Evolutionary conservation across 2,329 filamentous ascomycete species (phyloP), one percentile per base, ranked within the genome.

Genomic region (Samsoniella hepiali): DNA sequence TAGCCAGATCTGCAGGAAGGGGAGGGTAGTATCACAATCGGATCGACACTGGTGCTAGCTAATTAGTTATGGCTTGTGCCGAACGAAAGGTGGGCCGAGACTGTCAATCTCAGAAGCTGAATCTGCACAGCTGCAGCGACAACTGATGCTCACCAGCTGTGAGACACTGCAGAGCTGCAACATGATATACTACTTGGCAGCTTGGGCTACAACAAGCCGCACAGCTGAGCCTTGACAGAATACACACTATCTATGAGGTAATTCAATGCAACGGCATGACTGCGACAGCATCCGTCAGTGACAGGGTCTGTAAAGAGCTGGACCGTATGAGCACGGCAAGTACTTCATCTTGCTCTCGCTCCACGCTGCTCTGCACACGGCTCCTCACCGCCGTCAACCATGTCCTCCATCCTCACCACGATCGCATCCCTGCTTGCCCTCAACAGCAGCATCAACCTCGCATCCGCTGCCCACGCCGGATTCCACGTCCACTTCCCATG

Each of bases 401-500:
- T 49, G 42, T 7, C n/a, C 10, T 17, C n/a, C 11, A 6, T 38
- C 11, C 32, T 59, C n/a, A 17, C 31, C 32, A 7, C 44, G 10
- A 31, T 38, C 57, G 8, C 44, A 10, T 38, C 36, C 11, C 10
- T 59, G 57, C 44, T 59, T 22, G 17, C 56, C 31, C 7, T 47
- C 31, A 9, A 2, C 27, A 32, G 3, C 56, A 15, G 56, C 8
- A 45, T 22, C 57, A 29, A 31, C 27, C 42, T 27, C 22, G 32
- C 57, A 22, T 31, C 44, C 27, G 57, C 31, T 8, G 42, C 57
- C 11, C 57, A 59, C 29, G 57, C 57, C 31, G 57, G 57, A 13
- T 59, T 59, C 31, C 57, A 59, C 34, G 57, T 59, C 17, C 57
- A 59, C 6, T 59, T 59, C n/a, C 57, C 57, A 31, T 59, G 57